Conservation (phyloP, 768 basidiomycete genomes). For the Lactarius hatsudake region DNA sequence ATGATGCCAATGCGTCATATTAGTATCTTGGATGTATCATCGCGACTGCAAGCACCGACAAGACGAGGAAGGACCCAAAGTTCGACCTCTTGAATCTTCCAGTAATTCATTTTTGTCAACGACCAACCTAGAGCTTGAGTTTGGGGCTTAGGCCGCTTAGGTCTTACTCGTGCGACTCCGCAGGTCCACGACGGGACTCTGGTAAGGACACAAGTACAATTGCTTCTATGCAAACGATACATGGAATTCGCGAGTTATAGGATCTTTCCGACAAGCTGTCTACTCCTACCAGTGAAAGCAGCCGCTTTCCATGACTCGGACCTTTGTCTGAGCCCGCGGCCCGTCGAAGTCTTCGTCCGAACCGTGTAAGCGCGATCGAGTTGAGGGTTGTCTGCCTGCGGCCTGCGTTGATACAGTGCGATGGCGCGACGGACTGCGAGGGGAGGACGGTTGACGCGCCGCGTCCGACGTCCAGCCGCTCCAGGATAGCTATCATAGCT, state of each 20-base stretch:
- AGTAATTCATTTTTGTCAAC: neutral
- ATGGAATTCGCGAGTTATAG: neutral
- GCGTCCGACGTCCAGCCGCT: neutral
- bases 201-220: neutral
- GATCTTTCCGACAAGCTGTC: neutral
- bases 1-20: neutral
- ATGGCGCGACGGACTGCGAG: conserved; percentile 20
- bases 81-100: neutral
- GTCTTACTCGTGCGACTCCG: neutral
- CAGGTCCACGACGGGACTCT: neutral
- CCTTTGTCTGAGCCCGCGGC: neutral
- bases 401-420: conserved; percentile 15
- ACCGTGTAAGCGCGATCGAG: conserved; percentile 22
- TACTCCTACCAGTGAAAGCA: neutral
- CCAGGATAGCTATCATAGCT: neutral
- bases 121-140: neutral
- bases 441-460: neutral
- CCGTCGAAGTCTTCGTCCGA: neutral
- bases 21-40: neutral
- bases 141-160: neutral
- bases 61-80: neutral
- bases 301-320: too few relatives aligned
- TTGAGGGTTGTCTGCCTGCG: conserved; percentile 15
- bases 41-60: neutral
- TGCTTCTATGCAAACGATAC: neutral